Evolutionary conservation across 106 monocot species (phyloP).

Genomic region (Triglochin maritima): DNA sequence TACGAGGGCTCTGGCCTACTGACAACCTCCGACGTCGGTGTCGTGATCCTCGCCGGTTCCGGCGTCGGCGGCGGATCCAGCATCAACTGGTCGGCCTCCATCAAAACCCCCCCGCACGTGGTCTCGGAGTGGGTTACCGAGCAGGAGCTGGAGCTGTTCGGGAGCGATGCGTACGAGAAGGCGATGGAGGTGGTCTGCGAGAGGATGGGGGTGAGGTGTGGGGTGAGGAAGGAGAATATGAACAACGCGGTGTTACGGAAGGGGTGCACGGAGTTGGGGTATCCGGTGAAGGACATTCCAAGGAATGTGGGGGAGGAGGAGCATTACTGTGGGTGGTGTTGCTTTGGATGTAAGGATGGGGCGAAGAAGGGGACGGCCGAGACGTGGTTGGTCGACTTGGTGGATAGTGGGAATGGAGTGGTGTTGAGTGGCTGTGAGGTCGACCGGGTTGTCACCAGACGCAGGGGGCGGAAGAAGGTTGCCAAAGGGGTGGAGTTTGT

Average conservation of each 20-base stretch:
- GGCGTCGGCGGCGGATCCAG: slow-evolving; percentile 7
- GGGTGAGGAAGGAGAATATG: slow-evolving; percentile 22
- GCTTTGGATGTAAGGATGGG: slow-evolving; percentile 57
- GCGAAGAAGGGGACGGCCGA: slow-evolving; percentile 39
- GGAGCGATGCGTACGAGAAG: slow-evolving; percentile 31
- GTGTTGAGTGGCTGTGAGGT: slow-evolving; percentile 44
- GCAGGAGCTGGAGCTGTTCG: slow-evolving; percentile 40
- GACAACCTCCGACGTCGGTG: not conserved
- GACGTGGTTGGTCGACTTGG: slow-evolving; percentile 72
- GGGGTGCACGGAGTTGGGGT: slow-evolving; percentile 55
- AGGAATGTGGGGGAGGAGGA: slow-evolving; percentile 36
- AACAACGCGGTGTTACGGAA: slow-evolving; percentile 32
- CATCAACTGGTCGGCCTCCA: slow-evolving; percentile 10
- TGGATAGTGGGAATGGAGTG: slow-evolving; percentile 46
- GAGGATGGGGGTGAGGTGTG: slow-evolving; percentile 37
- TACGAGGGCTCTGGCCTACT: slow-evolving; percentile 11
- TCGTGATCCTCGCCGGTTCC: slow-evolving; percentile 4
- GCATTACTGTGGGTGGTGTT: slow-evolving; percentile 76
- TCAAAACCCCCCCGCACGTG: slow-evolving; percentile 1
- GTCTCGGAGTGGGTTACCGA: slow-evolving; percentile 4
- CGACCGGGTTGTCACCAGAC: slow-evolving; percentile 15
- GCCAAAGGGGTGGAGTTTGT: slow-evolving; percentile 31
- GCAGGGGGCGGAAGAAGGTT: slow-evolving; percentile 8
- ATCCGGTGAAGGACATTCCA: slow-evolving; percentile 31
- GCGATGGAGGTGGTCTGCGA: slow-evolving; percentile 40